Conservation (phyloP, 768 basidiomycete genomes). For the Pleurotus pulmonarius region DNA sequence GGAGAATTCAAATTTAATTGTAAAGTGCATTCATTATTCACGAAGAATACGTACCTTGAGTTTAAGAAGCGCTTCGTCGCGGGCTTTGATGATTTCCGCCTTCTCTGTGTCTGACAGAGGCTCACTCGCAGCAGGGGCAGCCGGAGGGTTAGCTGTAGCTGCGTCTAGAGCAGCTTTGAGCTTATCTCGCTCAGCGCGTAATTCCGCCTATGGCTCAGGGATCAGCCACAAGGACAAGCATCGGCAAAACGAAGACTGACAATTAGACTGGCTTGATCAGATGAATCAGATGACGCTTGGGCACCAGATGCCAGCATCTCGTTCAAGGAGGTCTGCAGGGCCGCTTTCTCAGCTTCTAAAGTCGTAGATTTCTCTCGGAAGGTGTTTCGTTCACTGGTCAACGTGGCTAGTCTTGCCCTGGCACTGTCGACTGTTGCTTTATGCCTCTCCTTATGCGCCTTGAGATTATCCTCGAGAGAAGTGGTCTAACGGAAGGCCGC, state of each 20-base stretch:
- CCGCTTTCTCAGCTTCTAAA: conserved; percentile 15
- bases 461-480: conserved; percentile 38
- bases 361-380: conserved; percentile 21
- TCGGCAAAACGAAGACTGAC: conserved; percentile 22
- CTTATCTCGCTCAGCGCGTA: conserved; percentile 59
- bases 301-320: conserved; percentile 16
- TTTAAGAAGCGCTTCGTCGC: conserved; percentile 57
- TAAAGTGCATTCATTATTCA: neutral
- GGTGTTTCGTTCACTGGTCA: conserved; percentile 32
- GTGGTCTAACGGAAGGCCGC: conserved; percentile 28
- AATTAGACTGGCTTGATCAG: conserved; percentile 30
- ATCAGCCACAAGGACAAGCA: too few species aligned
- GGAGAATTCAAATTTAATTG: neutral
- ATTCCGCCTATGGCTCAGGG: conserved; percentile 33
- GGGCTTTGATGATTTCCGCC: conserved; percentile 48
- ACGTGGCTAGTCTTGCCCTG: conserved; percentile 25
- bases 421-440: conserved; percentile 22
- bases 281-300: neutral
- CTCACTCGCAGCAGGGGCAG: conserved; percentile 25
- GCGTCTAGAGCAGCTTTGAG: conserved; percentile 45
- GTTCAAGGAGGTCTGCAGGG: conserved; percentile 14
- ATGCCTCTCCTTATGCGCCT: conserved; percentile 24
- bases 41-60: conserved; percentile 40
- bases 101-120: conserved; percentile 58
- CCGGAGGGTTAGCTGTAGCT: conserved; percentile 14